Evolutionary conservation across 495 filamentous ascomycete genomes (phyloP), one percentile per base, ranked within the genome.

Genomic region (Saxispiralis lemnorum): DNA sequence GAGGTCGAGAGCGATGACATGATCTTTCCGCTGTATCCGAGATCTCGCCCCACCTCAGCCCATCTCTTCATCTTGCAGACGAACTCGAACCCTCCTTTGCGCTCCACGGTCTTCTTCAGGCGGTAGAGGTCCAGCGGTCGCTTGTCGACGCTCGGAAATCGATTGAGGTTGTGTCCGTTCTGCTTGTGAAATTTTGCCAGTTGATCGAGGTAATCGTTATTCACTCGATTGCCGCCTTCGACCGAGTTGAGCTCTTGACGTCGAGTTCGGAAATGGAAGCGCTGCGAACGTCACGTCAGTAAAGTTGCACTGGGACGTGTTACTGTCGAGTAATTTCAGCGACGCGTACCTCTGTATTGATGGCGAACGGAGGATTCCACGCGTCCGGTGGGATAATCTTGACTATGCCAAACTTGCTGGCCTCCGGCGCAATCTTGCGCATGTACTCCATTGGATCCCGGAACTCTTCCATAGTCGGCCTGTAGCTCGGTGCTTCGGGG

Each of bases 1-100:
- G 92, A 96, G 1, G 89, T 99, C 10, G 89, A 99, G 34, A 99
- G 63, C n/a, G 92, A 96, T 0, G 92, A 96, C 89, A 99, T 99
- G 51, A 99, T 99, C 64, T 99, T 99, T 56, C 89, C 89, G 56
- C 89, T 95, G 63, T 99, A 99, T 41, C 89, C 89, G 15, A 99
- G 65, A 59, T 95, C 88, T 56, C 89, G 79, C 30, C 89, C 89
- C 48, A 99, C 95, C 60, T 99, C 89, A 0, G 89, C 89, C 89
- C 89, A 99, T 66, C 94, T 96, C 62, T 99, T 99, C 39, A 76
- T 70, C 63, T 93, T 95, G 68, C 92, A 96, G 31, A 99, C 89
- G 48, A 78, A 77, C 32, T 93, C 85, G 53, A 99, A 99, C 0
- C 89, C 89, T 21, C 89, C 89, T 35, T 87, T 74, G 32, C 76